A percentile compares a stretch with the other conserved stretches of the same genome.
phyloP scores from a whole-genome alignment of 2,329 filamentous ascomycete genomes.

The Aspergillus tamarii region DNA sequence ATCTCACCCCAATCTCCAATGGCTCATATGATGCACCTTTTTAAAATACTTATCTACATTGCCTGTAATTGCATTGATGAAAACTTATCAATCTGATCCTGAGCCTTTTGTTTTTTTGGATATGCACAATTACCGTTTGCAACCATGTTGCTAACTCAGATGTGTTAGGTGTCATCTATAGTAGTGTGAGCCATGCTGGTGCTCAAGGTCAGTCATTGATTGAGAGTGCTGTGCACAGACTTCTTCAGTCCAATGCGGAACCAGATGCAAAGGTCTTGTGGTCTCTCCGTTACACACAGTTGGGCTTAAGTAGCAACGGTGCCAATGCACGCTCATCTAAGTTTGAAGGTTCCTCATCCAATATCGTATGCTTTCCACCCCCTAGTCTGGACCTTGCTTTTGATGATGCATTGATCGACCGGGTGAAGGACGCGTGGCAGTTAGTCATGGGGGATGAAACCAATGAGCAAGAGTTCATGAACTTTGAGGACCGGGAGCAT shows the following conservation, averaged over 20 bases:
- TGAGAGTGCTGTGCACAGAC: slow-evolving; percentile 37
- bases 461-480: slow-evolving; percentile 67
- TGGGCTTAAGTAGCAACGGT: slow-evolving; percentile 28
- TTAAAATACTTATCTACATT: slow-evolving; percentile 97
- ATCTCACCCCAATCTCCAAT: slow-evolving; percentile 7
- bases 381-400: slow-evolving; percentile 70
- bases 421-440: slow-evolving; percentile 73
- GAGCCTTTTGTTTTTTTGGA: slow-evolving; percentile 35
- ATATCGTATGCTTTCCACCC: slow-evolving; percentile 61
- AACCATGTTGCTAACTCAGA: slow-evolving; percentile 39
- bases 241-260: slow-evolving; percentile 44
- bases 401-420: slow-evolving; percentile 68
- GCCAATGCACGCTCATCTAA: slow-evolving; percentile 14
- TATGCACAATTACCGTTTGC: slow-evolving; percentile 23
- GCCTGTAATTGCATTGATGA: slow-evolving; percentile 93
- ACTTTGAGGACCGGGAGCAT: slow-evolving; percentile 74
- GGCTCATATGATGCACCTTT: slow-evolving; percentile 78
- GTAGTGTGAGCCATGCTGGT: slow-evolving; percentile 47
- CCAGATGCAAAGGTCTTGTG: slow-evolving; percentile 50
- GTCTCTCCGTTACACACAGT: slow-evolving; percentile 57
- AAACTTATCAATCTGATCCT: slow-evolving; percentile 76
- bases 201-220: slow-evolving; percentile 45
- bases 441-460: slow-evolving; percentile 59
- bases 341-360: slow-evolving; percentile 38
- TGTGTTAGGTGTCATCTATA: slow-evolving; percentile 61